A percentile compares a stretch with the other conserved stretches of the same genome.
These are phyloP conservation scores for Fomitopsis pulvina DNA, from an alignment of 768 basidiomycete species.

Conservation along the genomic window DNA sequence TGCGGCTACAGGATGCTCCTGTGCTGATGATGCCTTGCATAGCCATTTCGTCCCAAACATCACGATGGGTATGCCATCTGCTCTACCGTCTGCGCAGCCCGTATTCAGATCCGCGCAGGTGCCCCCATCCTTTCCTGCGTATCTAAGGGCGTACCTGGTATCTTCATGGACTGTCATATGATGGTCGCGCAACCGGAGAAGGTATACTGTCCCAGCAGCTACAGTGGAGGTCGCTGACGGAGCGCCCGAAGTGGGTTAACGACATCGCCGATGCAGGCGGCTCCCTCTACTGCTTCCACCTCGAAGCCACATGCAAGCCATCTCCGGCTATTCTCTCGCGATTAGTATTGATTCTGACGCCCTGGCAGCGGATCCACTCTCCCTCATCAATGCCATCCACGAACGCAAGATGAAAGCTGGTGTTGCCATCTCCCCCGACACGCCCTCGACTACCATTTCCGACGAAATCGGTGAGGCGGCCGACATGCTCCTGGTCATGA, in stretches of 20 bases:
- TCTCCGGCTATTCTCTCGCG: background rate
- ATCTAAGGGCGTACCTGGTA: conserved; percentile 80
- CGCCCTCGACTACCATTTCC: conserved; percentile 82
- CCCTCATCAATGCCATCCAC: conserved; percentile 78
- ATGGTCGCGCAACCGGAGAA: conserved; percentile 94
- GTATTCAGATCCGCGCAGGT: conserved; percentile 37
- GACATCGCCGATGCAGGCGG: conserved; percentile 96
- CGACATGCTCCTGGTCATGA: conserved; percentile 98
- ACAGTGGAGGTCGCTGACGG: background rate
- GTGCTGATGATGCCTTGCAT: conserved; percentile 1
- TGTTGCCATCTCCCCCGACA: conserved; percentile 95
- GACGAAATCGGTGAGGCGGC: conserved; percentile 76
- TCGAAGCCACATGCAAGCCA: conserved; percentile 81
- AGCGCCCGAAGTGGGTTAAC: conserved; percentile 74
- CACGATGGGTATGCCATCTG: conserved; percentile 73
- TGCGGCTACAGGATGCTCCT: background rate
- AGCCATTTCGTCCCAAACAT: conserved; percentile 99
- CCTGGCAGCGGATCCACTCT: conserved; percentile 54
- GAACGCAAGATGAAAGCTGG: conserved; percentile 87
- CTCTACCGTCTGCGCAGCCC: conserved; percentile 4
- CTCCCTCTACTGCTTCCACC: conserved; percentile 91
- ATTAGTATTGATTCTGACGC: background rate
- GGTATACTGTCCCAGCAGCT: conserved; percentile 32
- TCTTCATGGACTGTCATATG: conserved; percentile 99
- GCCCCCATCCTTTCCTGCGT: conserved; percentile 85